Evolutionary conservation across 306 rosid genomes (phyloP), one percentile per base, ranked within the genome.

Genomic region (Senna siamea): DNA sequence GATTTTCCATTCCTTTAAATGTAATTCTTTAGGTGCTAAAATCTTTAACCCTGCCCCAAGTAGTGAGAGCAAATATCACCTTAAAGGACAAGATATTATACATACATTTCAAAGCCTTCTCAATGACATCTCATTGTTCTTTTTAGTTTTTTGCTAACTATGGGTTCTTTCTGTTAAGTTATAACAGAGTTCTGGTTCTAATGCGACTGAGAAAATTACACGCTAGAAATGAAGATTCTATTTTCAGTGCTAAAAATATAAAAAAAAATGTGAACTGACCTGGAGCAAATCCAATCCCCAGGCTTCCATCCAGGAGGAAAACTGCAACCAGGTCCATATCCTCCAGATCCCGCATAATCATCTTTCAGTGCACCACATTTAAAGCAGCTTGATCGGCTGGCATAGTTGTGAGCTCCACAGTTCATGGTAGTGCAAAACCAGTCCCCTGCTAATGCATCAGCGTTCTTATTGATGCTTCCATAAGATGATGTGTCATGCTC

Each of bases 371-470:
- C 58, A 58, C 88, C 81, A 76, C 99, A 95, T 44, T 56, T 82
- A 70, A 41, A 86, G 87, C 99, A 95, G 80, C 30, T 89, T 20
- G 93, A 78, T 76, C 99, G 80, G 85, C 96, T 92, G 40, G 99
- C 99, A 20, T 90, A 95, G 80, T 95, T 95, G 81, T 95, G 99
- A 76, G 92, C 92, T 43, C 96, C 96, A 28, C 99, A 95, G 79
- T 74, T 86, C 78, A 69, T 74, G 47, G 80, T 51, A 14, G 77
- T 70, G 90, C 99, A 95, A 74, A 72, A 83, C 98, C 99, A 95
- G 82, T 95, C 99, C 69, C 99, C 99, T 9, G 99, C 89, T 84
- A 94, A 79, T 3, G 85, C 89, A 72, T 91, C 97, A 34, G 92
- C 87, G 73, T 78, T 62, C 30, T 3, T 62, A 18, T 62, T 84